These are phyloP conservation scores for Leucosporidium creatinivorum DNA, from an alignment of 768 basidiomycete species.

Conservation along the genomic window DNA sequence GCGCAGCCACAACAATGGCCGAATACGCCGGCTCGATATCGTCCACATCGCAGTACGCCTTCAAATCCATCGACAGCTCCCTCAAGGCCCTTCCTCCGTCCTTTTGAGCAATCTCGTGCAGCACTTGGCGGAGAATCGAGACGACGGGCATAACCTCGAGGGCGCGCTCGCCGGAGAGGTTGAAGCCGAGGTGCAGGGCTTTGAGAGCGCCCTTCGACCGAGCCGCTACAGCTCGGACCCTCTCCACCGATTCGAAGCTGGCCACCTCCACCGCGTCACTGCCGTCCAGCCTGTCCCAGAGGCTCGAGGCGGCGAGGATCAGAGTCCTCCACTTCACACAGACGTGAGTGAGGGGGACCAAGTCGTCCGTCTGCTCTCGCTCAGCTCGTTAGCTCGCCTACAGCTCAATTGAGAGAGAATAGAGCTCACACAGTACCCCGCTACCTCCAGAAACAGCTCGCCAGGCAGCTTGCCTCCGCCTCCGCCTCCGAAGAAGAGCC, in stretches of 20 bases:
- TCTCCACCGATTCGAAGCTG: too few relatives aligned
- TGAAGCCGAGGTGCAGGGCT: neutral
- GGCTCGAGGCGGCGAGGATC: too few relatives aligned
- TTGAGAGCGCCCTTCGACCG: constrained; percentile 3
- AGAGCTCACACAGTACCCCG: neutral
- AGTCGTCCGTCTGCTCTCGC: neutral
- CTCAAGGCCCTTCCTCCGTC: constrained; percentile 2
- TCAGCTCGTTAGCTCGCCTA: neutral
- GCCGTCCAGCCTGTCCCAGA: too few relatives aligned
- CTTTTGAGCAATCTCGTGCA: constrained; percentile 5
- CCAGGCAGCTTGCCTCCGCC: neutral
- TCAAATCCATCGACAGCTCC: constrained; percentile 7
- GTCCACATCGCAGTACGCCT: neutral
- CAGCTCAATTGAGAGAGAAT: neutral
- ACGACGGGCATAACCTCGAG: neutral
- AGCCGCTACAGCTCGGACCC: too few relatives aligned
- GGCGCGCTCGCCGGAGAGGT: neutral
- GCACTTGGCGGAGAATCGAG: constrained; percentile 1
- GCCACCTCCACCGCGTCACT: too few relatives aligned
- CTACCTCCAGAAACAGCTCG: constrained; percentile 15
- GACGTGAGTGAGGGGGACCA: neutral
- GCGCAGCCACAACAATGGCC: neutral
- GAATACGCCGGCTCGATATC: constrained; percentile 5
- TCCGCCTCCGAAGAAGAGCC: neutral
- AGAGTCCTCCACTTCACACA: too few relatives aligned